phyloP scores from a whole-genome alignment of 345 rosid species.

The Citrus hindsii region DNA sequence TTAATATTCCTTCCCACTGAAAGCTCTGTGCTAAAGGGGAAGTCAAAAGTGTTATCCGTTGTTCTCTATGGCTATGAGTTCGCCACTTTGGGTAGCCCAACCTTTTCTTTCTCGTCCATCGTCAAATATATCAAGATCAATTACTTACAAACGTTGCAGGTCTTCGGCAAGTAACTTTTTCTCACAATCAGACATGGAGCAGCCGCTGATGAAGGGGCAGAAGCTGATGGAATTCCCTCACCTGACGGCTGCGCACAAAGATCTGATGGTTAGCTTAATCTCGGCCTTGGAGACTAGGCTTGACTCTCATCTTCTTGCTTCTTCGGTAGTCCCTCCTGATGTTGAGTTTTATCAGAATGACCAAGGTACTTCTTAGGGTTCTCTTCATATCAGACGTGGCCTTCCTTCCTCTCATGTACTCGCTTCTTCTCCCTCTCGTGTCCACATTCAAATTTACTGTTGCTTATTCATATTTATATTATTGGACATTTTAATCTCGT shows the following conservation, averaged over 20 bases:
- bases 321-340: constrained; percentile 19
- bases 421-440: neutral
- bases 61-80: neutral
- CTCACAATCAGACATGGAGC: neutral
- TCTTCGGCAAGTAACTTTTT: too few relatives aligned
- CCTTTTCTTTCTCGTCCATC: neutral
- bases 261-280: constrained; percentile 15
- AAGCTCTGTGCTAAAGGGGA: too few relatives aligned
- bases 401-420: constrained; percentile 17
- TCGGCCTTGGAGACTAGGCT: constrained; percentile 16
- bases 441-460: neutral
- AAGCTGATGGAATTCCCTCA: constrained; percentile 21
- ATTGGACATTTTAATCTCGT: too few relatives aligned
- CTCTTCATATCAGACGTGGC: constrained; percentile 21
- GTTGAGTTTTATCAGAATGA: constrained; percentile 19
- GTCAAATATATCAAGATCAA: neutral
- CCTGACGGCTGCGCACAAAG: constrained; percentile 11
- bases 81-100: neutral
- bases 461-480: too few relatives aligned
- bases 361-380: constrained; percentile 5
- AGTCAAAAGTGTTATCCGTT: too few relatives aligned
- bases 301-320: constrained; percentile 21
- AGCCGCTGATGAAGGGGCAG: neutral
- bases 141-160: neutral
- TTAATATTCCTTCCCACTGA: too few relatives aligned